Evolutionary conservation across 1,284 basidiomycete genomes (phyloP).

Genomic region (Sporisorium exsertum): DNA sequence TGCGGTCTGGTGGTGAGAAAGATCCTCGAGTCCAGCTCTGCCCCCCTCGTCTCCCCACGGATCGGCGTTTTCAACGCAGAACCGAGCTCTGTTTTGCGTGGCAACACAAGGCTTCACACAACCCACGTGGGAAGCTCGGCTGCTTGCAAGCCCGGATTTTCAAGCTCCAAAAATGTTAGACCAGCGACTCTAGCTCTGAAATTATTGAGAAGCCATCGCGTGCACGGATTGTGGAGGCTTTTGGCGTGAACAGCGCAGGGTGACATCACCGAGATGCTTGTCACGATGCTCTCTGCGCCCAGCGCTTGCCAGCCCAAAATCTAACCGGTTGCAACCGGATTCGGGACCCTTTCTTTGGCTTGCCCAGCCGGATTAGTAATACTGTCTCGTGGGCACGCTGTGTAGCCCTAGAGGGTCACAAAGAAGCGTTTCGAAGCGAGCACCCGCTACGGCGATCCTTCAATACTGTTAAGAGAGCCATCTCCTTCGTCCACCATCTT

Average conservation of each 20-base stretch:
- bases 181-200: background rate
- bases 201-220: too few species aligned
- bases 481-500: background rate
- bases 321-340: background rate
- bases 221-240: slow-evolving; percentile 22
- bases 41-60: too few species aligned
- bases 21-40: too few species aligned
- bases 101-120: too few species aligned
- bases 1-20: background rate
- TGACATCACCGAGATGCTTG: slow-evolving; percentile 18
- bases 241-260: background rate
- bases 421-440: background rate
- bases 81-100: too few species aligned
- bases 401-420: too few species aligned
- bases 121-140: too few species aligned
- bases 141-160: too few species aligned
- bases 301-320: background rate
- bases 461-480: background rate
- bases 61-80: too few species aligned
- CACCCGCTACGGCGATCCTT: background rate
- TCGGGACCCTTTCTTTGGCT: background rate
- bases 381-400: background rate
- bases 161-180: background rate
- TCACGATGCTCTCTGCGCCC: slow-evolving; percentile 3
- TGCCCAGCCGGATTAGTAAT: background rate